Base-by-base conservation (phyloP, 2,329 filamentous ascomycete genomes). In the Aureobasidium leucospermi region DNA sequence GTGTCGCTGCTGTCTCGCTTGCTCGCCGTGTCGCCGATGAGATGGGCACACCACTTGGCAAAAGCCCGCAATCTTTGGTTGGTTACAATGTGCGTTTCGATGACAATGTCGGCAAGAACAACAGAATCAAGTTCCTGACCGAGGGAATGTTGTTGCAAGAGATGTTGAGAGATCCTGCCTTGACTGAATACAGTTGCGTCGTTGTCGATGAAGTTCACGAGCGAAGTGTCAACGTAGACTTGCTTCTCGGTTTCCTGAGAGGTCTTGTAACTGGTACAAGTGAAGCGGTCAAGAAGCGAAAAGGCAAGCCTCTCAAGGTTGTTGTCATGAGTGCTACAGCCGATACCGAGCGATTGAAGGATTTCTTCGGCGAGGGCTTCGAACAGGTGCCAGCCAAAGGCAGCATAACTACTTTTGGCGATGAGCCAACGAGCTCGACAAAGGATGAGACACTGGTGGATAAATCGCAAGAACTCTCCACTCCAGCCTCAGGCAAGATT, bases 131-230 rank as follows among this genome's bases (percentile, higher is more conserved):
- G 70, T 99, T 91, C 67, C 77, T 99, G 63, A 99, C 94, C 0
- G 95, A 99, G 73, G 94, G 94, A 67, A 97, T 96, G 86, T 79
- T 99, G 55, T 79, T 99, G 13, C 92, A 97, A 71, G 95, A 99
- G 73, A 87, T 99, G 73, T 74, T 99, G 61, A 82, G 87, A 57
- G 94, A 99, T 71, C 89, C 90, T 1, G 80, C 86, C 67, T 79
- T 99, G 68, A 83, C 82, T 34, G 85, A 89, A 69, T 99, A 99
- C 70, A 96, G 90, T 67, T 91, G 88, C 3, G 81, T 99, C 0
- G 81, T 99, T 16, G 90, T 99, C 7, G 94, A 99, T 73, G 94
- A 99, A 73, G 94, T 99, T 11, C 94, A 99, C 76, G 94, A 99
- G 76, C 82, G 94, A 66, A 96, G 92, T 65, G 84, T 97, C 23